phyloP scores from a whole-genome alignment of 306 rosid species.

The Vigna hirtella region DNA sequence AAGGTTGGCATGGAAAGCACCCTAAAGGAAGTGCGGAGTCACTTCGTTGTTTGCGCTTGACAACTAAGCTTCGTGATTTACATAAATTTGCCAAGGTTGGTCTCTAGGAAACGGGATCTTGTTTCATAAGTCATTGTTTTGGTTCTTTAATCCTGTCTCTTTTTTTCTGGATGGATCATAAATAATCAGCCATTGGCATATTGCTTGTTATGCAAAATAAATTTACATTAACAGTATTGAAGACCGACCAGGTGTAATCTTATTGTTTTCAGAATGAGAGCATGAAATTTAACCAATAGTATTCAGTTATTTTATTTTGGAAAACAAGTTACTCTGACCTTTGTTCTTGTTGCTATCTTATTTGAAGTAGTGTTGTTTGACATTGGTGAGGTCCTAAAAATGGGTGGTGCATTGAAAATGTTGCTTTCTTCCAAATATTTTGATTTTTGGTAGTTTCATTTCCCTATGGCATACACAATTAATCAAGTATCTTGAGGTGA shows the following conservation, averaged over 20 bases:
- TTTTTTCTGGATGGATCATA: conserved; percentile 12
- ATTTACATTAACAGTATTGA: conserved; percentile 15
- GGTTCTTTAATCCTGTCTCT: neutral
- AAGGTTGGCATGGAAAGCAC: conserved; percentile 75
- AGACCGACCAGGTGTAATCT: neutral
- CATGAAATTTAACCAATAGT: neutral
- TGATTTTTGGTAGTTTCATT: neutral
- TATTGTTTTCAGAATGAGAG: conserved; percentile 20
- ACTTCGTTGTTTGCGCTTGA: conserved; percentile 70
- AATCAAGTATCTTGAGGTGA: too few species aligned
- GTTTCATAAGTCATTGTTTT: conserved; percentile 9
- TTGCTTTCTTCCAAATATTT: conserved; percentile 13
- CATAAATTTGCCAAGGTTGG: conserved; percentile 90
- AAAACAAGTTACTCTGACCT: conserved; percentile 24
- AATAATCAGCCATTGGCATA: neutral
- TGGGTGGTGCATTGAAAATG: neutral
- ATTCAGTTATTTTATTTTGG: conserved; percentile 17
- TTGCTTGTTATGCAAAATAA: conserved; percentile 28
- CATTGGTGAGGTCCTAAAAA: neutral
- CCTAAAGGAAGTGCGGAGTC: conserved; percentile 72
- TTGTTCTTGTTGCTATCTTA: neutral
- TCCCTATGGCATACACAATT: neutral
- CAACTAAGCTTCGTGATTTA: conserved; percentile 92
- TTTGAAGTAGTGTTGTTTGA: neutral
- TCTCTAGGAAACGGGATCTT: conserved; percentile 16